These are phyloP conservation scores for Gracilaria gracilis DNA, from an alignment of 23 red algal genomes.

Conservation along the genomic window DNA sequence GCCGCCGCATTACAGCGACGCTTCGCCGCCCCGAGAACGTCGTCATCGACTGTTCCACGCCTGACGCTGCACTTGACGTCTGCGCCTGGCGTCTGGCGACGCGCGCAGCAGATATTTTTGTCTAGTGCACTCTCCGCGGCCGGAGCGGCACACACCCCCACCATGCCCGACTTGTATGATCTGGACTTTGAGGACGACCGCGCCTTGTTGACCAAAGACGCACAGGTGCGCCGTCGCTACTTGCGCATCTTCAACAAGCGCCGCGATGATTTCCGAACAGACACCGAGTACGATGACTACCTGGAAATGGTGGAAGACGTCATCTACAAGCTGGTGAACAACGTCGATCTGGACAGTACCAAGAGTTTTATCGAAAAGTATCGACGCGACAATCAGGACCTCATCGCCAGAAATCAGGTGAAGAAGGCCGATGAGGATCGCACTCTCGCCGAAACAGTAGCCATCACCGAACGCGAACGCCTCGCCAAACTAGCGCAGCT, in stretches of 20 bases:
- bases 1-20: constrained; percentile 9
- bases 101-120: no score
- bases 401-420: constrained; percentile 72
- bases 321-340: constrained; percentile 81
- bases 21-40: neutral
- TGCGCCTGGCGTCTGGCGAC: no score
- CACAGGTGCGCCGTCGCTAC: constrained; percentile 68
- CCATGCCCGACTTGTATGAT: constrained; percentile 1
- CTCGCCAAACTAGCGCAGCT: constrained; percentile 41
- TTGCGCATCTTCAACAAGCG: constrained; percentile 86
- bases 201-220: constrained; percentile 42
- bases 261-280: constrained; percentile 81
- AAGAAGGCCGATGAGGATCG: constrained; percentile 60
- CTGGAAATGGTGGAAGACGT: constrained; percentile 90
- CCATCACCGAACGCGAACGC: constrained; percentile 63
- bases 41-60: no score
- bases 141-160: no score
- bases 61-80: no score
- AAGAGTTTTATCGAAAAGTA: constrained; percentile 71
- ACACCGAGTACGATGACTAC: constrained; percentile 85
- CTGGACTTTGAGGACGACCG: constrained; percentile 77
- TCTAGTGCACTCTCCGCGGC: no score
- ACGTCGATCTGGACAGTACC: constrained; percentile 65
- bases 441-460: constrained; percentile 56
- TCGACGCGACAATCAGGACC: constrained; percentile 58